A percentile compares a stretch with the other conserved stretches of the same genome.
phyloP scores from a whole-genome alignment of 495 filamentous ascomycete genomes.

The Aspergillus wentii region DNA sequence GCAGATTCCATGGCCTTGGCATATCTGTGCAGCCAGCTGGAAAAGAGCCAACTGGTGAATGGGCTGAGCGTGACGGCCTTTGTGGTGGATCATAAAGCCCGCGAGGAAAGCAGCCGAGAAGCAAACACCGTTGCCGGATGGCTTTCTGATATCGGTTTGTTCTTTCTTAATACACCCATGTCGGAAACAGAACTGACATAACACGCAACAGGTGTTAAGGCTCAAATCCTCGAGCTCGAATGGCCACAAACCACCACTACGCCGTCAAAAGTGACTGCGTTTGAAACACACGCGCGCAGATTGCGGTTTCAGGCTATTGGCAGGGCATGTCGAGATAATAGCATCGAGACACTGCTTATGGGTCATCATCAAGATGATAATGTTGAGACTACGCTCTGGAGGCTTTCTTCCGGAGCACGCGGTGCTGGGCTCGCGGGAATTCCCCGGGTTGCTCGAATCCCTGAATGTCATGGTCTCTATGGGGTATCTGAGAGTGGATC shows the following conservation, averaged over 20 bases:
- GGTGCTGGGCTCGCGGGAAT: conserved; percentile 70
- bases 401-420: conserved; percentile 57
- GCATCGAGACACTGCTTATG: conserved; percentile 55
- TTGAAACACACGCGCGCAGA: conserved; percentile 75
- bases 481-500: conserved; percentile 65
- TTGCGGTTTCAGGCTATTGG: conserved; percentile 71
- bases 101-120: conserved; percentile 64
- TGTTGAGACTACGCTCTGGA: conserved; percentile 80
- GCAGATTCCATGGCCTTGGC: conserved; percentile 96
- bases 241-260: conserved; percentile 31
- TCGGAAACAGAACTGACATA: too few relatives aligned
- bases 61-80: conserved; percentile 51
- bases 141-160: conserved; percentile 41
- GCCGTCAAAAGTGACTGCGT: conserved; percentile 42
- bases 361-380: conserved; percentile 86
- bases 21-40: conserved; percentile 55
- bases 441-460: conserved; percentile 56
- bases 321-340: conserved; percentile 43
- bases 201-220: too few relatives aligned
- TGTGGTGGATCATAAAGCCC: conserved; percentile 74
- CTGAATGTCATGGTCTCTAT: conserved; percentile 74
- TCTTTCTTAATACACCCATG: too few relatives aligned
- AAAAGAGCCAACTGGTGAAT: conserved; percentile 17
- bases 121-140: conserved; percentile 54
- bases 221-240: conserved; percentile 45